Evolutionary conservation across 2,329 filamentous ascomycete genomes (phyloP), one percentile per base, ranked within the genome.

Genomic region (Microdochium bolleyi): DNA sequence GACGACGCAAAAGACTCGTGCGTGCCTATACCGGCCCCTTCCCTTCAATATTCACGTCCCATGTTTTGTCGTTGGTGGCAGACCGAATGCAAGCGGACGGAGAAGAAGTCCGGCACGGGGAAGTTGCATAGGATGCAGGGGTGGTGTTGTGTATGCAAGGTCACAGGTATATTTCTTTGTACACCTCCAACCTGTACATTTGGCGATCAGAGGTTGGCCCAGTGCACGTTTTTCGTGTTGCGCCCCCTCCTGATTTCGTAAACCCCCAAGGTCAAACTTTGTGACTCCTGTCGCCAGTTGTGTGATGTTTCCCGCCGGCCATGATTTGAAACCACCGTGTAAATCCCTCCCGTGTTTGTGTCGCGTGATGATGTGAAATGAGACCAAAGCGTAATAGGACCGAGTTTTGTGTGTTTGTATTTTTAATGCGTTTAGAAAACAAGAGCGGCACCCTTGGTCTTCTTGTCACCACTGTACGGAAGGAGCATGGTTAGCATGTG

Each of bases 381-480:
- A 70, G 65, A 49, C 67, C 66, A 67, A 60, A 55, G 56, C 66
- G 67, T 59, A 66, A 69, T 64, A 46, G 19, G 68, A 65, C 65
- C 67, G 63, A 69, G 41, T 46, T 46, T 46, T 46, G 16, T 46
- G 41, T 46, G 67, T 30, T 55, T 53, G n/a, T n/a, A n/a, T 60
- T 64, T 64, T 68, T 70, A 77, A 77, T 69, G 73, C 77, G 82
- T 79, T 87, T 96, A 99, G 85, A 99, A 99, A 71, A 99, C 94
- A 72, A 99, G 86, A 78, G 94, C 94, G 70, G 94, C 94, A 88
- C 94, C 94, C 91, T 99, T 99, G 70, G 94, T 99, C 90, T 99
- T 99, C 92, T 99, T 99, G 88, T 99, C 94, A 85, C 94, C 94
- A 87, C 94, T 95, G 67, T 68, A 64, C n/a, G 19, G 13, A 22